A percentile compares a stretch with the other conserved stretches of the same genome.
Evolutionary conservation across 352 stramenopile genomes (phyloP).

Genomic region (Pythium biforme): DNA sequence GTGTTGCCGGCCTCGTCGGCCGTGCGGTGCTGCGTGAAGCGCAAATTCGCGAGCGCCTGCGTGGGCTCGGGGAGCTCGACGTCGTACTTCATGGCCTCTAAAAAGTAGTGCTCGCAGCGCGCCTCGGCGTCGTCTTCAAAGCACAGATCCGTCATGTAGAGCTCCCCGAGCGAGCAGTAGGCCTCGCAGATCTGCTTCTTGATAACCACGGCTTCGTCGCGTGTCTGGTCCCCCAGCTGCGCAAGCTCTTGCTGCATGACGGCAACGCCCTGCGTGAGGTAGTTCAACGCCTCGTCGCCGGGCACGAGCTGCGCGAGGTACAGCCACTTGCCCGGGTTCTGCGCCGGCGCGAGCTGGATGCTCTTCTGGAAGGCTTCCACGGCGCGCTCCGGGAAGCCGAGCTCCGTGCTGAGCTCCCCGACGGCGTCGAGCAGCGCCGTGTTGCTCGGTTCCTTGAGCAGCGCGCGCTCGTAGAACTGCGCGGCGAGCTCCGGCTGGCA

Average conservation of each 20-base stretch:
- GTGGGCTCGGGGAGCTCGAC: slow-evolving; percentile 90
- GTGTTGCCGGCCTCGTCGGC: slow-evolving; percentile 47
- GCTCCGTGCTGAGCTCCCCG: slow-evolving; percentile 79
- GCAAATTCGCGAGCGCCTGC: slow-evolving; percentile 94
- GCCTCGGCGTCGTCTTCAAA: slow-evolving; percentile 91
- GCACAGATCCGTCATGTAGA: slow-evolving; percentile 98
- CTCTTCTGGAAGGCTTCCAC: slow-evolving; percentile 71
- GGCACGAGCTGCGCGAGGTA: slow-evolving; percentile 79
- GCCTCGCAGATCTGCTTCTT: slow-evolving; percentile 93
- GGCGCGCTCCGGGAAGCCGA: slow-evolving; percentile 78
- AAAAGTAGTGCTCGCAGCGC: slow-evolving; percentile 90
- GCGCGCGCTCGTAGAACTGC: slow-evolving; percentile 82
- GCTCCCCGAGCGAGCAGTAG: slow-evolving; percentile 94
- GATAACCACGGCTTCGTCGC: slow-evolving; percentile 55
- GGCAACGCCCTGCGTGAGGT: slow-evolving; percentile 66
- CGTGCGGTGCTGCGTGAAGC: slow-evolving; percentile 92
- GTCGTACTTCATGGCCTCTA: slow-evolving; percentile 89
- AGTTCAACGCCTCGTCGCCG: slow-evolving; percentile 72
- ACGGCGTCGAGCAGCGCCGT: slow-evolving; percentile 71
- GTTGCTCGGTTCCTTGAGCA: slow-evolving; percentile 69
- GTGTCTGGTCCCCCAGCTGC: slow-evolving; percentile 33
- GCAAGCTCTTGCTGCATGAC: slow-evolving; percentile 61
- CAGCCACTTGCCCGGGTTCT: slow-evolving; percentile 84
- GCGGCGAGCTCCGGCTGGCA: slow-evolving; percentile 82
- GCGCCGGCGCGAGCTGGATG: slow-evolving; percentile 55